Base-by-base conservation (phyloP, 2,329 filamentous ascomycete species). In the Microdochium bolleyi region DNA sequence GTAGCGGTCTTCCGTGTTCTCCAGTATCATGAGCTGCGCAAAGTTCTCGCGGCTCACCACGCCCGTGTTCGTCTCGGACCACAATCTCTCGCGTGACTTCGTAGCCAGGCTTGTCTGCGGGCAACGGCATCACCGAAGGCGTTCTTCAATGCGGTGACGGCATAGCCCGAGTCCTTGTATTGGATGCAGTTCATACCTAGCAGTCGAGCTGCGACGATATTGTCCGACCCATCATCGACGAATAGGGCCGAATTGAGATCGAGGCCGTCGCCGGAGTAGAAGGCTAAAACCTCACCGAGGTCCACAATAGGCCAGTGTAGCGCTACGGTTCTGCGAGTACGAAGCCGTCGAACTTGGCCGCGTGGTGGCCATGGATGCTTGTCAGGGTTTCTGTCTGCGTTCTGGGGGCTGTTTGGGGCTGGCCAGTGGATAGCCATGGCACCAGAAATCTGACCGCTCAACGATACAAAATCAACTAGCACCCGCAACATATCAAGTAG, bases 181-280 rank as follows among this genome's bases (percentile, higher is more conserved):
- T 38, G 51, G 1, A 52, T 34, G 2, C n/a, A 9, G 37, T 71
- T 69, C 19, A 49, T 25, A 14, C 48, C 48, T 8, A 30, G 14
- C 24, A 49, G 24, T 3, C 48, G 48, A 13, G 48, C 48, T 16
- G 24, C n/a, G 3, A 30, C 25, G 24, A 49, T 30, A 24, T 25
- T 49, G 9, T 25, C 48, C 13, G 24, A 21, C 24, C 19, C 16
- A 24, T 49, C 48, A 24, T 49, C 48, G 9, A 49, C 24, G 24
- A 49, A 19, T 3, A 49, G 24, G 8, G 24, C 13, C n/a, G n/a
- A n/a, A n/a, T n/a, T n/a, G n/a, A n/a, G 41, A 13, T 46, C 41
- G 16, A 46, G 41, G 14, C 48, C 48, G 14, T 49, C 13, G 48
- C 13, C 48, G 3, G 48, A 49, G 24, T 49, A 49, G 48, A 30